These are phyloP conservation scores for Alternaria ventricosa DNA, from an alignment of 2,329 filamentous ascomycete genomes.

Conservation along the genomic window DNA sequence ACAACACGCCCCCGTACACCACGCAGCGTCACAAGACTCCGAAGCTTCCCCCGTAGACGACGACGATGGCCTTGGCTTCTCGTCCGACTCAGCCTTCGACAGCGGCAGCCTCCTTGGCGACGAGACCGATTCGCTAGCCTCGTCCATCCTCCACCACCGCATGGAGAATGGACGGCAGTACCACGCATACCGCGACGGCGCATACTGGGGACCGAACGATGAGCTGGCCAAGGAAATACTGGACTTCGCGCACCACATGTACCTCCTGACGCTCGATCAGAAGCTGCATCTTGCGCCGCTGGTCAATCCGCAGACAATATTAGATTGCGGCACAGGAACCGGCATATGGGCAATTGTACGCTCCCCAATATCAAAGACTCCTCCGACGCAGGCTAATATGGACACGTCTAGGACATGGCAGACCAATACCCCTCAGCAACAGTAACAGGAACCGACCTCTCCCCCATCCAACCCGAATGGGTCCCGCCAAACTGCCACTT, in stretches of 20 bases:
- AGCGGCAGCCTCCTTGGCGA: slow-evolving; percentile 44
- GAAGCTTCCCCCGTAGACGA: slow-evolving; percentile 1
- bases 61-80: slow-evolving; percentile 18
- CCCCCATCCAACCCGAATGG: slow-evolving; percentile 57
- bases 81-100: slow-evolving; percentile 47
- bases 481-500: slow-evolving; percentile 56
- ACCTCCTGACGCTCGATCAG: slow-evolving; percentile 43
- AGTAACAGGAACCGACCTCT: slow-evolving; percentile 55
- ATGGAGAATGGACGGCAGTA: slow-evolving; percentile 49
- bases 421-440: slow-evolving; percentile 39
- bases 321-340: slow-evolving; percentile 47
- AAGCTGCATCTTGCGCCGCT: slow-evolving; percentile 45
- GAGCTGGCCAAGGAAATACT: slow-evolving; percentile 52
- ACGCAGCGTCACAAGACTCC: background rate
- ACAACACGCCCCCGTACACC: slow-evolving; percentile 2
- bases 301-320: slow-evolving; percentile 34
- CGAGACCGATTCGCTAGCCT: slow-evolving; percentile 46
- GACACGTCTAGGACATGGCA: slow-evolving; percentile 27
- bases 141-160: slow-evolving; percentile 44
- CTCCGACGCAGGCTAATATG: background rate
- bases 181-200: slow-evolving; percentile 46
- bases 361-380: background rate
- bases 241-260: slow-evolving; percentile 53
- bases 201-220: slow-evolving; percentile 53
- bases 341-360: slow-evolving; percentile 47